Evolutionary conservation across 768 basidiomycete species (phyloP).

Genomic region (Multifurca ochricompacta): DNA sequence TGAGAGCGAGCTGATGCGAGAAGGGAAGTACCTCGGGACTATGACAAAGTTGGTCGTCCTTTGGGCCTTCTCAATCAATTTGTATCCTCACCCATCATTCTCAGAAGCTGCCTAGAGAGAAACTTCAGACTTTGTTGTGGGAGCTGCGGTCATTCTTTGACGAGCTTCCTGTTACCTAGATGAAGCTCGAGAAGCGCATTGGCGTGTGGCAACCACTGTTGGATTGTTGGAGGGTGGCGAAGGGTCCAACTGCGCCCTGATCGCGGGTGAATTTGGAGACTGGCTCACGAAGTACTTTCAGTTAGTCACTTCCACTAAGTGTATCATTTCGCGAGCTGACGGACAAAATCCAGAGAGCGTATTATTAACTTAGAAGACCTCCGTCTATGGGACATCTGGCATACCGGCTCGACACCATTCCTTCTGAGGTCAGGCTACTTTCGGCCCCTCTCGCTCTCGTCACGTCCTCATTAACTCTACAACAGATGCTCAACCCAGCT

Average conservation of each 20-base stretch:
- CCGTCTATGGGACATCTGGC: slow-evolving; percentile 69
- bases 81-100: neutral
- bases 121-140: slow-evolving; percentile 34
- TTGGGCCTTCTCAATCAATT: neutral
- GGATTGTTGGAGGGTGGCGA: neutral
- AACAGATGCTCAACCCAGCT: slow-evolving; percentile 63
- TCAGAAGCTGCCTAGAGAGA: slow-evolving; percentile 36
- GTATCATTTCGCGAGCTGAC: neutral
- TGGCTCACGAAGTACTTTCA: slow-evolving; percentile 36
- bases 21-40: slow-evolving; percentile 39
- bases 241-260: slow-evolving; percentile 2
- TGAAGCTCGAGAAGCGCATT: neutral
- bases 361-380: slow-evolving; percentile 41
- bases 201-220: neutral
- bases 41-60: slow-evolving; percentile 38
- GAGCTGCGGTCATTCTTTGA: slow-evolving; percentile 35
- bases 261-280: slow-evolving; percentile 31
- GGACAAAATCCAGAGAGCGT: slow-evolving; percentile 30
- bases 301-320: slow-evolving; percentile 9
- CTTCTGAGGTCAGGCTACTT: slow-evolving; percentile 47
- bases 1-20: slow-evolving; percentile 37
- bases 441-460: neutral
- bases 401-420: slow-evolving; percentile 58
- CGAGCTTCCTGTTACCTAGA: slow-evolving; percentile 18
- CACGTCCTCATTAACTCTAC: neutral